A percentile compares a stretch with the other conserved stretches of the same genome.
Evolutionary conservation across 1,284 basidiomycete species (phyloP).

Genomic region (Ganoderma sp.): DNA sequence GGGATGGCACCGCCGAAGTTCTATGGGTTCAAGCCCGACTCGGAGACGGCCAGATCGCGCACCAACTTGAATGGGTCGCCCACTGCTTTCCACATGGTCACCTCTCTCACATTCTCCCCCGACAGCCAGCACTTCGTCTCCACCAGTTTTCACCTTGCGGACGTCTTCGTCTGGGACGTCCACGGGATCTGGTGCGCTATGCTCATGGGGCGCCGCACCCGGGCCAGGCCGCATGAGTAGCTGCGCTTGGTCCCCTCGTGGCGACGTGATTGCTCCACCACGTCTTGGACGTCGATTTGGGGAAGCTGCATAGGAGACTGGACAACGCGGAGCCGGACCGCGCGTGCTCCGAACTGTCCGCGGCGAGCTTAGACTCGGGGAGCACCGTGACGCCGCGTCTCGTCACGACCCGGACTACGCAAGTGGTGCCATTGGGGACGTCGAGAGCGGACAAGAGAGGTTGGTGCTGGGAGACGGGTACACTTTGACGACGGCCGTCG

Average conservation of each 20-base stretch:
- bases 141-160: not conserved
- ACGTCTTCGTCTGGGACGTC: not conserved
- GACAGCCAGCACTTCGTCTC: not conserved
- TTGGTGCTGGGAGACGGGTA: not conserved
- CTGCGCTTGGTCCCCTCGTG: not conserved
- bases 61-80: not conserved
- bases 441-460: not conserved
- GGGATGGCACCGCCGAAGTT: not conserved
- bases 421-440: not conserved
- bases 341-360: not conserved
- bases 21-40: no score
- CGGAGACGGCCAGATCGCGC: not conserved
- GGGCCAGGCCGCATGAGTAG: no score
- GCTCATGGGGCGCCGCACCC: not conserved
- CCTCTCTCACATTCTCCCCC: not conserved
- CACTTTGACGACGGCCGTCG: not conserved
- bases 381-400: not conserved
- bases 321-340: not conserved
- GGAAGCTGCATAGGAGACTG: not conserved
- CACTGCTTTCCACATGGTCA: not conserved
- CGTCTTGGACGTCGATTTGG: not conserved
- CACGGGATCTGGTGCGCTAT: no score
- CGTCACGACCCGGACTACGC: not conserved
- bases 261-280: not conserved
- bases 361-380: not conserved